These are phyloP conservation scores for Epichloe sibirici DNA, from an alignment of 2,329 filamentous ascomycete species.

Conservation along the genomic window DNA sequence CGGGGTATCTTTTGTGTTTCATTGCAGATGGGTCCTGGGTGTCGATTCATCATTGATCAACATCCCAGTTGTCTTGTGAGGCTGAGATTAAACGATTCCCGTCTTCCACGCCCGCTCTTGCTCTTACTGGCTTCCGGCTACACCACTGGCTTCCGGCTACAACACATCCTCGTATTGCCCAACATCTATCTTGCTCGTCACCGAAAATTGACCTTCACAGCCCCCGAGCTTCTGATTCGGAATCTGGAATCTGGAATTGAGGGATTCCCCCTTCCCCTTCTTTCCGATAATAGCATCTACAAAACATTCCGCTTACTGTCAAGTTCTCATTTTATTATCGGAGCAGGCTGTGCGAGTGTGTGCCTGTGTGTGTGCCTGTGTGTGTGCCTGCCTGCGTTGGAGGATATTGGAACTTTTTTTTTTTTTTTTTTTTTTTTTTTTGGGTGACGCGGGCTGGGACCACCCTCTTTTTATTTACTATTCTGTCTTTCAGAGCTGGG, in stretches of 20 bases:
- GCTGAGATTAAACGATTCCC: conserved; percentile 7
- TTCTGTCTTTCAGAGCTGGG: conserved; percentile 10
- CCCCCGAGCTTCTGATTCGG: conserved; percentile 3
- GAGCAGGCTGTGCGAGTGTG: conserved; percentile 28
- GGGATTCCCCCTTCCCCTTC: background rate
- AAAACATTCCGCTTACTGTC: conserved; percentile 5
- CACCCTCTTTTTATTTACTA: background rate
- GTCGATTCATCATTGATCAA: conserved; percentile 6
- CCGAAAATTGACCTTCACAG: conserved; percentile 5
- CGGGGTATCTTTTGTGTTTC: conserved; percentile 8
- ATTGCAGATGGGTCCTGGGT: conserved; percentile 13
- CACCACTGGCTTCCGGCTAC: conserved; percentile 3
- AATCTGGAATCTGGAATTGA: background rate
- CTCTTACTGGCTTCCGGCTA: background rate
- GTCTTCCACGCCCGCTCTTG: background rate
- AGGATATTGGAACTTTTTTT: conserved; percentile 5
- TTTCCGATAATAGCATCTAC: conserved; percentile 4
- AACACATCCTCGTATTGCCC: conserved; percentile 3
- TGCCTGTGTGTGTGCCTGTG: background rate
- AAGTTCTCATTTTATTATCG: conserved; percentile 13
- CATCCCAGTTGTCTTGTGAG: conserved; percentile 10
- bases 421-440: background rate
- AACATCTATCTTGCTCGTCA: background rate
- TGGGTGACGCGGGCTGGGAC: conserved; percentile 1
- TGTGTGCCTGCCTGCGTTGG: conserved; percentile 1